Conservation (phyloP, 805 yeast genomes). For the Yarrowia phangngaensis region DNA sequence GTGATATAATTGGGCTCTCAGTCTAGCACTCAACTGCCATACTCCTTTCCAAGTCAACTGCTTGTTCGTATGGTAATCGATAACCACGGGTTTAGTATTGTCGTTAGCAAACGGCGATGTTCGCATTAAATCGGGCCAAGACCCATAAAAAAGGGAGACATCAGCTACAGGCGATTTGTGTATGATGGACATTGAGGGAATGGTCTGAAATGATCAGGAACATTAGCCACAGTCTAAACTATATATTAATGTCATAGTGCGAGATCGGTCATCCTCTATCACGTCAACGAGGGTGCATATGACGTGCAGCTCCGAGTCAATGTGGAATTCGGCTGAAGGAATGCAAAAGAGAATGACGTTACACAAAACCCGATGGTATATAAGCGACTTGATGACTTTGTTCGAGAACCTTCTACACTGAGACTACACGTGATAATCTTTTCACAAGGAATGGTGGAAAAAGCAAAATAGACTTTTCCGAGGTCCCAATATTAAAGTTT, state of each 20-base stretch:
- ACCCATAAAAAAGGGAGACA: slow-evolving; percentile 7
- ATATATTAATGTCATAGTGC: too few species aligned
- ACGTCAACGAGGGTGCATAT: slow-evolving; percentile 23
- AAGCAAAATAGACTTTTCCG: too few species aligned
- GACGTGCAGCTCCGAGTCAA: slow-evolving; percentile 25
- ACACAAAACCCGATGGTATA: too few species aligned
- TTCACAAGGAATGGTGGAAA: too few species aligned
- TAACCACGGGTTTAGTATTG: slow-evolving; percentile 14
- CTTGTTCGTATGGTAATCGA: slow-evolving; percentile 6
- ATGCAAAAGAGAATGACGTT: too few species aligned
- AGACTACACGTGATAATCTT: too few species aligned
- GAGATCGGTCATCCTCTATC: too few species aligned
- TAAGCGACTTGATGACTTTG: too few species aligned
- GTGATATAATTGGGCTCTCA: slow-evolving; percentile 11
- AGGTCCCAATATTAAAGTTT: too few species aligned
- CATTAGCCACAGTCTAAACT: not conserved
- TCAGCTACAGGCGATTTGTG: slow-evolving; percentile 14
- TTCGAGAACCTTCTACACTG: too few species aligned
- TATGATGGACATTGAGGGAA: slow-evolving; percentile 4
- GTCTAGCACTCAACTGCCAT: slow-evolving; percentile 1
- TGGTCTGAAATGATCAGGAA: not conserved
- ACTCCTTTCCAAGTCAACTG: not conserved
- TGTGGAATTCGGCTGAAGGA: too few species aligned
- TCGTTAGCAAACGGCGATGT: not conserved
- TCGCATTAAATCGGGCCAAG: slow-evolving; percentile 25